A percentile compares a stretch with the other conserved stretches of the same genome.
These are phyloP conservation scores for Salix arbutifolia DNA, from an alignment of 345 rosid genomes.

Conservation along the genomic window DNA sequence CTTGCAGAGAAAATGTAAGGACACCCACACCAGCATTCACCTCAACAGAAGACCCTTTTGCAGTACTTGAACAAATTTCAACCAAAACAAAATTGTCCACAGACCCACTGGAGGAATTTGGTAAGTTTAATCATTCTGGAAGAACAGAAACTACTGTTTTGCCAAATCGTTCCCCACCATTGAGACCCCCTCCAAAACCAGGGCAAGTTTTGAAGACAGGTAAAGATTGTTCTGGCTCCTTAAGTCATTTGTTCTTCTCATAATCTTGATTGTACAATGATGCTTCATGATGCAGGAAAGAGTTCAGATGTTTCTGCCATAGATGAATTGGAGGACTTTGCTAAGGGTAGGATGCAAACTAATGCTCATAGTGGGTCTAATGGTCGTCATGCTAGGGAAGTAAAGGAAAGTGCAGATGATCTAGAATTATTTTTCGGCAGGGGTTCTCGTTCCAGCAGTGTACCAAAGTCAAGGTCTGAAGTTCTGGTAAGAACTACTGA, in stretches of 20 bases:
- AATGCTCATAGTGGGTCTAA: conserved; percentile 29
- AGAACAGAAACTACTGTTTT: conserved; percentile 26
- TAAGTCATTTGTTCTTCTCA: not conserved
- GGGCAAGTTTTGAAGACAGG: conserved; percentile 46
- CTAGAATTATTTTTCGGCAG: conserved; percentile 53
- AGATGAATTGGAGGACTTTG: conserved; percentile 77
- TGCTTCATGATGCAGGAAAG: conserved; percentile 42
- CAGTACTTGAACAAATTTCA: conserved; percentile 53
- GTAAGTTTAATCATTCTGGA: conserved; percentile 37
- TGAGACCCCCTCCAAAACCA: conserved; percentile 70
- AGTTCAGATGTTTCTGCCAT: conserved; percentile 45
- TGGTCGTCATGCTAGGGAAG: conserved; percentile 9
- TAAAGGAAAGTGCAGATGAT: conserved; percentile 42
- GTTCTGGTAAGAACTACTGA: conserved; percentile 43
- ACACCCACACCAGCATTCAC: conserved; percentile 32
- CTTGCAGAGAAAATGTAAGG: conserved; percentile 22
- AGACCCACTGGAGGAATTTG: conserved; percentile 59
- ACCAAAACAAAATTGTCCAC: conserved; percentile 27
- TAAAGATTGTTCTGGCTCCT: conserved; percentile 41
- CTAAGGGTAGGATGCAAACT: conserved; percentile 44
- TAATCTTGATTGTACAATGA: conserved; percentile 16
- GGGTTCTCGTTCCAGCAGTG: conserved; percentile 65
- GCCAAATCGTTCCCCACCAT: conserved; percentile 32
- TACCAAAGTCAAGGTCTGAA: conserved; percentile 56
- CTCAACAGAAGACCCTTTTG: conserved; percentile 55